Percentiles rank a stretch among this genome's conserved stretches.
Conservation (phyloP, 1,284 basidiomycete species). For the Taiwanofungus camphoratus region DNA sequence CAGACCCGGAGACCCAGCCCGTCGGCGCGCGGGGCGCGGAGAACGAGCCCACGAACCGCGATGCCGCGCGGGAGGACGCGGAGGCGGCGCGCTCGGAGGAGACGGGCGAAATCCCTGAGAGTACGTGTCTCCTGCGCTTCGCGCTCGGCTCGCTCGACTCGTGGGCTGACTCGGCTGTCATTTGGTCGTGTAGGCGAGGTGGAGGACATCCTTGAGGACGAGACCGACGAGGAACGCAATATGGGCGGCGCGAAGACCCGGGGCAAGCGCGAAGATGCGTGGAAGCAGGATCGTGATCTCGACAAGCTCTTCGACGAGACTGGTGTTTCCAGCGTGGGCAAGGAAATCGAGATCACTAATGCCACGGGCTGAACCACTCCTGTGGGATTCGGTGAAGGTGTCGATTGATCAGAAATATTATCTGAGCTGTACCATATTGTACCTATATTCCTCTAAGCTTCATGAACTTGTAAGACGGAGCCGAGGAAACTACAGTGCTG, state of each 20-base stretch:
- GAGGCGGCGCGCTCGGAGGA: conserved; percentile 19
- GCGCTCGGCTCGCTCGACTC: background rate
- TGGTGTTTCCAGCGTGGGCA: conserved; percentile 13
- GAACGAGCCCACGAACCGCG: conserved; percentile 18
- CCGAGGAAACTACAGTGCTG: too few relatives aligned
- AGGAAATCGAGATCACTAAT: conserved; percentile 22
- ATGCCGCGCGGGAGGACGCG: conserved; percentile 20
- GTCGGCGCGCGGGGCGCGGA: conserved; percentile 21
- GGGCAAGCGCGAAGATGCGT: too few relatives aligned
- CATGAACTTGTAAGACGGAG: too few relatives aligned
- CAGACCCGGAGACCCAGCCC: conserved; percentile 15
- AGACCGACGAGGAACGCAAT: conserved; percentile 18
- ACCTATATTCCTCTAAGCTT: too few relatives aligned
- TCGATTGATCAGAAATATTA: too few relatives aligned
- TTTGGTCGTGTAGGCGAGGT: conserved; percentile 18
- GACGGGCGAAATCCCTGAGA: conserved; percentile 18
- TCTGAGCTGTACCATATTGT: too few relatives aligned
- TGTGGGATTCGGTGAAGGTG: too few relatives aligned
- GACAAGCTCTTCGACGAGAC: conserved; percentile 18
- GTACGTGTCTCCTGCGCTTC: conserved; percentile 18
- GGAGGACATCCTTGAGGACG: conserved; percentile 17
- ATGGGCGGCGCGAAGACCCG: too few relatives aligned
- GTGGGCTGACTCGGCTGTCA: background rate
- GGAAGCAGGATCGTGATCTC: conserved; percentile 25
- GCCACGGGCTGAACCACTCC: too few relatives aligned